Conservation (phyloP, 2,329 filamentous ascomycete species). For the Aspergillus intermedius region DNA sequence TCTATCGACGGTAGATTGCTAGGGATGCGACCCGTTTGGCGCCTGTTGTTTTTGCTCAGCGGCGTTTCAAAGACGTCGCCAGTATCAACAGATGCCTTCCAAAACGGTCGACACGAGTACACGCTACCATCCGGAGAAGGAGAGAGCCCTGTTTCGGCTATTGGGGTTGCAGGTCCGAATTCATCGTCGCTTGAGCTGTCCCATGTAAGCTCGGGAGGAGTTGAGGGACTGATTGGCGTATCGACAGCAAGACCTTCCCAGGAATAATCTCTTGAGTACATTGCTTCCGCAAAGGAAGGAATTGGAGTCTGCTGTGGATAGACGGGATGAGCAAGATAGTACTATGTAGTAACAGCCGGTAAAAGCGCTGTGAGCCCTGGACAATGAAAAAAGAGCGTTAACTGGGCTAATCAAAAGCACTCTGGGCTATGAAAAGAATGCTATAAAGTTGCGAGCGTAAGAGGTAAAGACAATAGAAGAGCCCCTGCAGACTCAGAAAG, state of each 20-base stretch:
- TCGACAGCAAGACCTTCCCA: conserved; percentile 13
- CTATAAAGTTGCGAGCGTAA: neutral
- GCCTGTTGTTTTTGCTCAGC: neutral
- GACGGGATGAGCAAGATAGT: neutral
- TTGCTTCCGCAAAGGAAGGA: conserved; percentile 13
- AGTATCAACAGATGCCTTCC: neutral
- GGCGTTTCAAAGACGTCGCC: neutral
- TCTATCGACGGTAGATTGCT: neutral
- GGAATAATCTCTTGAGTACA: conserved; percentile 20
- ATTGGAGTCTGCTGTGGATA: conserved; percentile 5
- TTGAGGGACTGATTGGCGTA: conserved; percentile 4
- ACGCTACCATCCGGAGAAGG: neutral
- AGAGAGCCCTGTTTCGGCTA: conserved; percentile 3
- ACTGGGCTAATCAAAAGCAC: neutral
- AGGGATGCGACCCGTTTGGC: neutral
- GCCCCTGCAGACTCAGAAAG: neutral
- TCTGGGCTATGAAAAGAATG: neutral
- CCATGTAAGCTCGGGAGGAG: conserved; percentile 4
- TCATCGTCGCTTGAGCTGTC: conserved; percentile 4
- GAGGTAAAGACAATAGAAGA: neutral
- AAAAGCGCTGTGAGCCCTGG: neutral
- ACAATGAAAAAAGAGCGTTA: conserved; percentile 12
- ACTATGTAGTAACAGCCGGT: conserved; percentile 1
- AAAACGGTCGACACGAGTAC: neutral
- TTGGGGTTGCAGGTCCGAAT: conserved; percentile 4